phyloP scores from a whole-genome alignment of 257 asterid genomes.

The Oldenlandia corymbosa region DNA sequence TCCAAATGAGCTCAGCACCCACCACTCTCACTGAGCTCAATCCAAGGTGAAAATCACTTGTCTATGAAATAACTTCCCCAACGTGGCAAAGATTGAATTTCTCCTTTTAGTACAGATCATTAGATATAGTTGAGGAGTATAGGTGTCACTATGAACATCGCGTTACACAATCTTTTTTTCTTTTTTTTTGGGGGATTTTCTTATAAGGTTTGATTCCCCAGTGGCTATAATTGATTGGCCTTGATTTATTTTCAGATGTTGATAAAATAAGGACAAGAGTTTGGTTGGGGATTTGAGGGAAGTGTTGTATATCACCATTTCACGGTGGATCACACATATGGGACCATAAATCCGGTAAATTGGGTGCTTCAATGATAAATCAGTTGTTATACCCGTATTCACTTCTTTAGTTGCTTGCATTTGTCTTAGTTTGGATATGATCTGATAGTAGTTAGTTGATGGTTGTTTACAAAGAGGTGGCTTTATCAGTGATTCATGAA shows the following conservation, averaged over 20 bases:
- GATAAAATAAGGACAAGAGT: background rate
- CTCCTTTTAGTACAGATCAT: background rate
- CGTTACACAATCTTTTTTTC: too few species aligned
- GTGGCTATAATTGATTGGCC: background rate
- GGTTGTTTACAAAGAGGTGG: too few species aligned
- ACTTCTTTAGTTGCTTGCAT: too few species aligned
- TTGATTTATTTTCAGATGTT: constrained; percentile 1
- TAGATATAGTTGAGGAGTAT: constrained; percentile 1
- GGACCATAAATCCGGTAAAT: too few species aligned
- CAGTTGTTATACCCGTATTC: too few species aligned
- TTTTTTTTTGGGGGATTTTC: too few species aligned
- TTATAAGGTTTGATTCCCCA: background rate
- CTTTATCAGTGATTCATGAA: too few species aligned
- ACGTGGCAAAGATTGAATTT: background rate
- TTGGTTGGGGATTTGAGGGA: background rate
- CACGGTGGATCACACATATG: too few species aligned
- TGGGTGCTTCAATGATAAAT: too few species aligned
- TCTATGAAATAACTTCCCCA: constrained; percentile 1
- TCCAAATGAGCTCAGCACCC: constrained; percentile 50
- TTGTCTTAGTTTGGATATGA: too few species aligned
- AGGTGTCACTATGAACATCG: background rate
- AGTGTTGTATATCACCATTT: background rate
- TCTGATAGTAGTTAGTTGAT: too few species aligned
- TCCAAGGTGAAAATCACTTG: constrained; percentile 48
- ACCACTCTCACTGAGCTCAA: constrained; percentile 49